A percentile compares a stretch with the other conserved stretches of the same genome.
Evolutionary conservation across 2,329 filamentous ascomycete species (phyloP).

Genomic region (Rhynchosporium agropyri): DNA sequence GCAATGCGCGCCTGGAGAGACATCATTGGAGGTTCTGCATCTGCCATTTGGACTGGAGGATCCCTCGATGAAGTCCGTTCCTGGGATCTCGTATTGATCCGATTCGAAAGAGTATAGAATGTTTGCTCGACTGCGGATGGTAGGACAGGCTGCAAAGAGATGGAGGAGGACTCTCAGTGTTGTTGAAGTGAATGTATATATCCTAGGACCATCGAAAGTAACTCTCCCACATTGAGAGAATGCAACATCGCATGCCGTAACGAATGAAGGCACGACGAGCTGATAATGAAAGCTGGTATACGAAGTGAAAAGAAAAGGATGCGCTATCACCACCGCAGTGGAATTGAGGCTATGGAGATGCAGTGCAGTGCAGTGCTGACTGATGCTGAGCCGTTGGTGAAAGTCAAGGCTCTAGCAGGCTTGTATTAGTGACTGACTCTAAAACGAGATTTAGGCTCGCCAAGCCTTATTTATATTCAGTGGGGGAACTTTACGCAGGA

Average conservation of each 20-base stretch:
- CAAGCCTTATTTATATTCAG: constrained; percentile 13
- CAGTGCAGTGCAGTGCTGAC: too few species aligned
- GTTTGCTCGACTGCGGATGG: background rate
- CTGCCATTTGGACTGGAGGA: constrained; percentile 52
- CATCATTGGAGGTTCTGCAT: constrained; percentile 62
- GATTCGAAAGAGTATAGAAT: background rate
- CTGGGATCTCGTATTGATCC: background rate
- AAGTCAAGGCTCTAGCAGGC: background rate
- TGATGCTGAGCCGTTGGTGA: constrained; percentile 9
- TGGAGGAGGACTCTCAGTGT: background rate
- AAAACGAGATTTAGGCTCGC: constrained; percentile 16
- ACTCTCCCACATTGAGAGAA: background rate
- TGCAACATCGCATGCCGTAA: constrained; percentile 7
- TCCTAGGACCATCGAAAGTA: background rate
- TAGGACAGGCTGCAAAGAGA: constrained; percentile 2
- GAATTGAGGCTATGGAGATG: constrained; percentile 12
- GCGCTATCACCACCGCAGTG: background rate
- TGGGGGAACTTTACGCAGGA: background rate
- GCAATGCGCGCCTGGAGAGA: constrained; percentile 65
- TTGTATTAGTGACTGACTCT: background rate
- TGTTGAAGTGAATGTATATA: constrained; percentile 3
- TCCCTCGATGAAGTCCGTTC: background rate
- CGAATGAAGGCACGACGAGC: constrained; percentile 7
- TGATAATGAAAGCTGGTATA: background rate
- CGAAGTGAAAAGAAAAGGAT: background rate